Evolutionary conservation across 805 yeast species (phyloP).

Genomic region (Myxozyma neotropica): DNA sequence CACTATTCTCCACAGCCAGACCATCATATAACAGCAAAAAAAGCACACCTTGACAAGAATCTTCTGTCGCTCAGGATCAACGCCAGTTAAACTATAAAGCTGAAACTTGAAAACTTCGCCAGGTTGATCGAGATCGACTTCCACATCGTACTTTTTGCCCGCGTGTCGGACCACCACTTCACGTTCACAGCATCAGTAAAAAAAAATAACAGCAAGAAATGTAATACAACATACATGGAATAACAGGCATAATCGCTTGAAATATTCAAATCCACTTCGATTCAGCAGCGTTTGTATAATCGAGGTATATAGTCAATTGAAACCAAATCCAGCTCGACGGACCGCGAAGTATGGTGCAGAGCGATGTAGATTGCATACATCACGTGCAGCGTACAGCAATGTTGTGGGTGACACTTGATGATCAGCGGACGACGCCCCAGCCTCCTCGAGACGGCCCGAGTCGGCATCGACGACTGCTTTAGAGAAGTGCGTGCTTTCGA

Average conservation of each 20-base stretch:
- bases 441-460: constrained; percentile 7
- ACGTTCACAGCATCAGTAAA: background rate
- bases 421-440: background rate
- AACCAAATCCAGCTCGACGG: background rate
- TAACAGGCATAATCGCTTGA: constrained; percentile 16
- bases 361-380: too few species aligned
- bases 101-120: constrained; percentile 68
- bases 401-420: background rate
- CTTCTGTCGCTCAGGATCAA: constrained; percentile 89
- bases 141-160: constrained; percentile 64
- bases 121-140: constrained; percentile 55
- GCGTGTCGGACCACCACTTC: constrained; percentile 61
- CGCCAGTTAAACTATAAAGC: constrained; percentile 71
- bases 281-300: background rate
- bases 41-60: constrained; percentile 63
- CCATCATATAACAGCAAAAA: background rate
- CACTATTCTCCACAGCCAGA: too few species aligned
- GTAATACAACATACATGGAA: constrained; percentile 27
- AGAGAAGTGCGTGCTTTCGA: too few species aligned
- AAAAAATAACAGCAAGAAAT: background rate
- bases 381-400: background rate
- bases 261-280: background rate
- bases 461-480: background rate
- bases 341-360: background rate
- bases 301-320: background rate